phyloP scores from a whole-genome alignment of 495 filamentous ascomycete genomes.

The Podospora pseudoanserina region DNA sequence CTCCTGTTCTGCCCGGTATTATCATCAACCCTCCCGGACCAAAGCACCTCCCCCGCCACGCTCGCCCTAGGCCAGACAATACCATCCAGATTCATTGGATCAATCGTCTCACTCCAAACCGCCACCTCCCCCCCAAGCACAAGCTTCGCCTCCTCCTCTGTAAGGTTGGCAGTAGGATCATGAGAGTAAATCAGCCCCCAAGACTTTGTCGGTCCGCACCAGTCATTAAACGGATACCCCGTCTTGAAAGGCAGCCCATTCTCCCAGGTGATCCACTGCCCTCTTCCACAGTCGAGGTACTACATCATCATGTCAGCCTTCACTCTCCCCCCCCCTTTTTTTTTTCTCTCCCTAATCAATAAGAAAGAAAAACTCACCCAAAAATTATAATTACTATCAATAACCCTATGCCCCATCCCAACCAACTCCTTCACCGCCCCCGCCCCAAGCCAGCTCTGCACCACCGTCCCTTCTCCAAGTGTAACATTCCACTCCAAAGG shows the following conservation, averaged over 20 bases:
- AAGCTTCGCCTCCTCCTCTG: slow-evolving; percentile 52
- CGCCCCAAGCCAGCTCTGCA: slow-evolving; percentile 69
- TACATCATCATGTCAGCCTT: slow-evolving; percentile 21
- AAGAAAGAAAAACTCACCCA: slow-evolving; percentile 49
- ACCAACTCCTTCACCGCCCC: slow-evolving; percentile 53
- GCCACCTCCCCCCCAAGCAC: slow-evolving; percentile 75
- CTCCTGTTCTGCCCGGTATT: slow-evolving; percentile 58
- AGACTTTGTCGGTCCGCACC: slow-evolving; percentile 68
- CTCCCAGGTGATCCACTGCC: slow-evolving; percentile 68
- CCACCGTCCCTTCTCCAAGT: slow-evolving; percentile 56
- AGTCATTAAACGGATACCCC: slow-evolving; percentile 69
- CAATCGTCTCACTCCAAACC: slow-evolving; percentile 76
- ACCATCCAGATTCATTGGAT: slow-evolving; percentile 61
- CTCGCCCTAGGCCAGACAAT: slow-evolving; percentile 73
- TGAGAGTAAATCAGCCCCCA: slow-evolving; percentile 78
- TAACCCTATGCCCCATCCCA: slow-evolving; percentile 58
- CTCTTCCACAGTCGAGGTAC: slow-evolving; percentile 80
- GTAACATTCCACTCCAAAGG: slow-evolving; percentile 70
- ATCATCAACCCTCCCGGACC: slow-evolving; percentile 60
- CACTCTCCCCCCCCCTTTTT: background rate
- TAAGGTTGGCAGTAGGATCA: slow-evolving; percentile 61
- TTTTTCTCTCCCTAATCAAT: background rate
- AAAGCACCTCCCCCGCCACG: slow-evolving; percentile 72
- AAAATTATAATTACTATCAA: slow-evolving; percentile 70
- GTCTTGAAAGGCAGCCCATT: slow-evolving; percentile 40